These are phyloP conservation scores for Sugiyamaella mastotermitis DNA, from an alignment of 805 yeast genomes.

Conservation along the genomic window DNA sequence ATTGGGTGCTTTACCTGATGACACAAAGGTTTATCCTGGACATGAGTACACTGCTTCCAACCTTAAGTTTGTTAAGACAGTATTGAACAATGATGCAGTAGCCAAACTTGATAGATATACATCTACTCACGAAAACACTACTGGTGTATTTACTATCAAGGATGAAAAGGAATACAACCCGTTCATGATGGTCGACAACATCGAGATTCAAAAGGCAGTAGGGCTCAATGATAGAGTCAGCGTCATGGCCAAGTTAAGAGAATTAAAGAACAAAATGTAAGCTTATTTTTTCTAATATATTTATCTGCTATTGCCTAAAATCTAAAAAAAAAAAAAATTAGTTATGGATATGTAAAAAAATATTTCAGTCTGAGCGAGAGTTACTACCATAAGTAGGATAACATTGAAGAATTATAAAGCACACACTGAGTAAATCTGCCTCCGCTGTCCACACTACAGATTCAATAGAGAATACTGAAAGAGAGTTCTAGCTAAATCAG, in stretches of 20 bases:
- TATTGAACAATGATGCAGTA: constrained; percentile 50
- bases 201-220: constrained; percentile 51
- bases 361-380: too few relatives aligned
- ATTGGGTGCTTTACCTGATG: constrained; percentile 56
- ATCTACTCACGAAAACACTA: constrained; percentile 57
- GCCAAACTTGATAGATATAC: constrained; percentile 47
- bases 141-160: constrained; percentile 77
- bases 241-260: constrained; percentile 69
- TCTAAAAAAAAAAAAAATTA: too few relatives aligned
- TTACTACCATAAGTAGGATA: too few relatives aligned
- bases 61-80: constrained; percentile 66
- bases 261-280: constrained; percentile 61
- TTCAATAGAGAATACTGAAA: constrained; percentile 27
- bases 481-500: constrained; percentile 39
- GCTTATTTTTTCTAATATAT: not conserved
- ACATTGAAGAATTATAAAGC: too few relatives aligned
- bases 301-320: too few relatives aligned
- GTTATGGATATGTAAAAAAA: too few relatives aligned
- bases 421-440: constrained; percentile 38
- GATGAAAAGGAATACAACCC: constrained; percentile 86
- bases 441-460: constrained; percentile 48
- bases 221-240: constrained; percentile 45
- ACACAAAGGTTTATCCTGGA: constrained; percentile 81
- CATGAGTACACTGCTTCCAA: constrained; percentile 91
- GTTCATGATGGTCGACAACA: constrained; percentile 73